Evolutionary conservation across 768 basidiomycete species (phyloP).

Genomic region (Mycena maculata): DNA sequence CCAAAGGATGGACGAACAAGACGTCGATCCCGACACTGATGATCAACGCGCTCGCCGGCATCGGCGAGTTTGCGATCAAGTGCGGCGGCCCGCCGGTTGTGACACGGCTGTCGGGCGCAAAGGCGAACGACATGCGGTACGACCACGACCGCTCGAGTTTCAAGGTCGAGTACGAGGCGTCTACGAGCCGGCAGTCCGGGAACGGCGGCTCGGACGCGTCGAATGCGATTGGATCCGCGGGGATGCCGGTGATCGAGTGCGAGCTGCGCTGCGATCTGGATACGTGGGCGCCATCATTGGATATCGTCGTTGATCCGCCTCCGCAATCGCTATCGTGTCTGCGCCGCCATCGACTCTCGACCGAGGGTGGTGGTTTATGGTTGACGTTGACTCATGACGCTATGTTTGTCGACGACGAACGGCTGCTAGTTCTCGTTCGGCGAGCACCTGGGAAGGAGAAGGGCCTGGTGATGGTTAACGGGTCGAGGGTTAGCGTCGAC

Average conservation of each 20-base stretch:
- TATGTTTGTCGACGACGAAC: conserved; percentile 80
- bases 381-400: conserved; percentile 90
- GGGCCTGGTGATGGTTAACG: conserved; percentile 89
- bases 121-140: conserved; percentile 78
- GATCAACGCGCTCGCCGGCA: conserved; percentile 88
- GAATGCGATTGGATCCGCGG: conserved; percentile 45
- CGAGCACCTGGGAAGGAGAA: conserved; percentile 84
- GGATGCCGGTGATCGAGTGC: conserved; percentile 77
- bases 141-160: conserved; percentile 89
- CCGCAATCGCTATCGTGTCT: conserved; percentile 86
- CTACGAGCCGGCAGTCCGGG: conserved; percentile 58
- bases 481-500: conserved; percentile 85
- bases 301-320: conserved; percentile 93
- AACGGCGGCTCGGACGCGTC: conserved; percentile 34
- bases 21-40: conserved; percentile 94
- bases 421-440: conserved; percentile 78
- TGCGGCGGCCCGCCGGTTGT: conserved; percentile 94
- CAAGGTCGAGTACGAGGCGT: conserved; percentile 85
- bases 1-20: conserved; percentile 97
- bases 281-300: conserved; percentile 84
- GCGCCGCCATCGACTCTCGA: conserved; percentile 86
- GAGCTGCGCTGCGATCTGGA: conserved; percentile 94
- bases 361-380: conserved; percentile 94
- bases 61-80: conserved; percentile 96
- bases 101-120: conserved; percentile 85